A percentile compares a stretch with the other conserved stretches of the same genome.
Evolutionary conservation across 768 basidiomycete genomes (phyloP).

Genomic region (Naganishia kalamii): DNA sequence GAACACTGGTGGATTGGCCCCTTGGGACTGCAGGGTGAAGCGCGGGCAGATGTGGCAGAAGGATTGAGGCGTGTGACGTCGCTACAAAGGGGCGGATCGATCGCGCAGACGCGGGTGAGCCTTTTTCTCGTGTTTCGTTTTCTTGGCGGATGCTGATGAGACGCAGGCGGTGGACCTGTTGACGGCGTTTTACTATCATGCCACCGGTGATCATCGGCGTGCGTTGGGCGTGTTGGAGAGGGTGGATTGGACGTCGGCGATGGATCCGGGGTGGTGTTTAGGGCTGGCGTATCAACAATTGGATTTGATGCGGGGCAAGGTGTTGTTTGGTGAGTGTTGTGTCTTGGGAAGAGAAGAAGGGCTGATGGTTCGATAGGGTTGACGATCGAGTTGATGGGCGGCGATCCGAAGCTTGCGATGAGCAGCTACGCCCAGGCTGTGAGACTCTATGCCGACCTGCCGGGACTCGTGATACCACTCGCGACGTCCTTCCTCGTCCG

Average conservation of each 20-base stretch:
- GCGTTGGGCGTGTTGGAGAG: slow-evolving; percentile 53
- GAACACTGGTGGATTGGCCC: slow-evolving; percentile 19
- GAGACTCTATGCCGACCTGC: slow-evolving; percentile 27
- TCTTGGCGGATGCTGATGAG: slow-evolving; percentile 12
- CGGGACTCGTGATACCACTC: slow-evolving; percentile 22
- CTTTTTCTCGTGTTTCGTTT: not conserved
- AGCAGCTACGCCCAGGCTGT: slow-evolving; percentile 33
- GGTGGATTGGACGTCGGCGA: slow-evolving; percentile 57
- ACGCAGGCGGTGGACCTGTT: slow-evolving; percentile 61
- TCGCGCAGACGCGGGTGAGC: slow-evolving; percentile 14
- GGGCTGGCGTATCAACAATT: slow-evolving; percentile 44
- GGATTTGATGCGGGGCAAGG: slow-evolving; percentile 36
- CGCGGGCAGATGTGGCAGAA: slow-evolving; percentile 6
- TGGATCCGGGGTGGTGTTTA: slow-evolving; percentile 18
- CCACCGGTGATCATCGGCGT: slow-evolving; percentile 59
- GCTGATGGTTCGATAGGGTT: slow-evolving; percentile 55
- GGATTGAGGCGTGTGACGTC: slow-evolving; percentile 6
- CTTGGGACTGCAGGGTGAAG: slow-evolving; percentile 17
- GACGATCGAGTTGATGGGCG: slow-evolving; percentile 54
- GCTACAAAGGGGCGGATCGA: slow-evolving; percentile 24
- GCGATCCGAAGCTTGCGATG: slow-evolving; percentile 26
- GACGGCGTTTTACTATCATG: slow-evolving; percentile 74
- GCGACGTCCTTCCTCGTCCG: slow-evolving; percentile 28
- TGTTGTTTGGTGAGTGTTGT: slow-evolving; percentile 53
- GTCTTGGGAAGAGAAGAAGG: slow-evolving; percentile 1